These are phyloP conservation scores for Monosporascus sp. DNA, from an alignment of 2,329 filamentous ascomycete genomes.

Conservation along the genomic window DNA sequence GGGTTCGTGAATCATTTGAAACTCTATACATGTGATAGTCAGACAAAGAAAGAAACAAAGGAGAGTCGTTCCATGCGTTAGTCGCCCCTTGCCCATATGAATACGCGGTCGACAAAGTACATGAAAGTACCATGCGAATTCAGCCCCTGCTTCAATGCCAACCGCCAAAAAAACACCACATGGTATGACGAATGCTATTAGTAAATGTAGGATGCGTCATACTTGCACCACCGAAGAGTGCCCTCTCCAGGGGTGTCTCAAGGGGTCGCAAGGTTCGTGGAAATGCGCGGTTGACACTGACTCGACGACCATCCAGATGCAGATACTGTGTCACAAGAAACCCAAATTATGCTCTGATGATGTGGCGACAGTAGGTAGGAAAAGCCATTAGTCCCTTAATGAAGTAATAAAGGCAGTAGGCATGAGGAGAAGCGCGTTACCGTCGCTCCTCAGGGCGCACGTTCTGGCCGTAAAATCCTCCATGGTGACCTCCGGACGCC, in stretches of 20 bases:
- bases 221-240: no score
- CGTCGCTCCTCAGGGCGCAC: slow-evolving; percentile 48
- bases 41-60: background rate
- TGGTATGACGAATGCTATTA: background rate
- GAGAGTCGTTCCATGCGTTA: background rate
- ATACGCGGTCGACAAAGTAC: background rate
- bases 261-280: no score
- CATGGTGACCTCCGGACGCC: slow-evolving; percentile 38
- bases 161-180: background rate
- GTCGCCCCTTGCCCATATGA: no score
- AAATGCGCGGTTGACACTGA: no score
- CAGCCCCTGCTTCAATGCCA: background rate
- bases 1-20: background rate
- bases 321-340: no score
- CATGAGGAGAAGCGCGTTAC: slow-evolving; percentile 11
- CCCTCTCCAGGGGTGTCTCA: no score
- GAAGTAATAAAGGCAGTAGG: no score
- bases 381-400: no score
- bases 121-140: background rate
- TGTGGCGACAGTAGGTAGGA: no score
- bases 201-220: no score
- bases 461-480: slow-evolving; percentile 49
- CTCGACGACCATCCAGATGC: no score
- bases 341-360: background rate
- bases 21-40: background rate